phyloP scores from a whole-genome alignment of 1,284 basidiomycete species.

The Agroathelia rolfsii region DNA sequence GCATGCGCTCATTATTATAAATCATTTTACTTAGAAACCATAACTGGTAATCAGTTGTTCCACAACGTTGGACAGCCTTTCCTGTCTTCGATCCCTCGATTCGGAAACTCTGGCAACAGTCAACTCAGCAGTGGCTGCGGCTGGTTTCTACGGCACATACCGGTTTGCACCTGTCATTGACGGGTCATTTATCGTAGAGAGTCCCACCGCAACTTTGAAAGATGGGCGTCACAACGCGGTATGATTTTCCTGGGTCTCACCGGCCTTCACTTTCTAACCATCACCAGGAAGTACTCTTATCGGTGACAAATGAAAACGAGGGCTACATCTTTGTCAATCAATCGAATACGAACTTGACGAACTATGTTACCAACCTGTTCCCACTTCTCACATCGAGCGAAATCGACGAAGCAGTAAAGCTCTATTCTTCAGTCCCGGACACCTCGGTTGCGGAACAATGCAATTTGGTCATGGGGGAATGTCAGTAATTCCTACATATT shows the following conservation, averaged over 20 bases:
- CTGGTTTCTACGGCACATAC: slow-evolving; percentile 31
- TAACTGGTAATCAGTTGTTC: slow-evolving; percentile 22
- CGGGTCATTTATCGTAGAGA: slow-evolving; percentile 31
- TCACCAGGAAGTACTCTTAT: slow-evolving; percentile 21
- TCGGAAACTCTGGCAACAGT: slow-evolving; percentile 20
- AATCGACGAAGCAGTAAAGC: slow-evolving; percentile 3
- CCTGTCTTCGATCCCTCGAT: slow-evolving; percentile 25
- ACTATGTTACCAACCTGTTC: slow-evolving; percentile 28
- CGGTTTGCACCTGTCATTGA: slow-evolving; percentile 35
- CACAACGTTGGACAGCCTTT: slow-evolving; percentile 20
- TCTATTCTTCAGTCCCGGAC: slow-evolving; percentile 10
- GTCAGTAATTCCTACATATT: slow-evolving; percentile 8
- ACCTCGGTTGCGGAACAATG: slow-evolving; percentile 11
- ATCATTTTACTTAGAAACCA: not conserved
- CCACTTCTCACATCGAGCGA: slow-evolving; percentile 7
- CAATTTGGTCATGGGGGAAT: slow-evolving; percentile 13
- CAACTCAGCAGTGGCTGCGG: slow-evolving; percentile 24
- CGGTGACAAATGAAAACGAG: slow-evolving; percentile 30
- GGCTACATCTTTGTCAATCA: slow-evolving; percentile 28
- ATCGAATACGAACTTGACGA: slow-evolving; percentile 15
- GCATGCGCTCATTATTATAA: not conserved
- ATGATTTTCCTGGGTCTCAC: not conserved
- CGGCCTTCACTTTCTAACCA: too few species aligned
- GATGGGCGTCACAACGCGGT: slow-evolving; percentile 4
- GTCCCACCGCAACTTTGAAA: slow-evolving; percentile 27